These are phyloP conservation scores for Yamadazyma insecticola DNA, from an alignment of 805 yeast genomes.

Conservation along the genomic window DNA sequence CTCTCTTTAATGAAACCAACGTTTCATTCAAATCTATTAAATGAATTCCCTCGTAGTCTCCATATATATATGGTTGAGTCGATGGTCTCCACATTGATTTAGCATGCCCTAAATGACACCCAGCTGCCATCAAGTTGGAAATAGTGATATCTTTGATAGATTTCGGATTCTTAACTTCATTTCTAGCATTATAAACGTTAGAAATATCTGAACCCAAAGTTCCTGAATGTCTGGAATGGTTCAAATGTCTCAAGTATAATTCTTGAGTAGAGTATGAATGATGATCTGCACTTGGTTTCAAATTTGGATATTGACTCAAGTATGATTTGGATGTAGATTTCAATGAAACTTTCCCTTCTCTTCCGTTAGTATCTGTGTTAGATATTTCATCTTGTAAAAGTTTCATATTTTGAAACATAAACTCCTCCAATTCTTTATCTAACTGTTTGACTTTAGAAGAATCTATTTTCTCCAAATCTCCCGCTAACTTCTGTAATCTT, in stretches of 20 bases:
- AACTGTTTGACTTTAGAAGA: conserved; percentile 32
- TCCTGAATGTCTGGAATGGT: conserved; percentile 52
- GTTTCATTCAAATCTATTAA: conserved; percentile 89
- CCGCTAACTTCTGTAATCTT: conserved; percentile 26
- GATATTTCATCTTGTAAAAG: conserved; percentile 25
- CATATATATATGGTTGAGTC: conserved; percentile 83
- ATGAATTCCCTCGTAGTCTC: conserved; percentile 86
- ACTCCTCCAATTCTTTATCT: conserved; percentile 38
- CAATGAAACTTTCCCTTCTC: conserved; percentile 9
- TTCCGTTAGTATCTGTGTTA: conserved; percentile 6
- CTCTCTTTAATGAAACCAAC: conserved; percentile 66
- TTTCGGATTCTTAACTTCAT: conserved; percentile 58
- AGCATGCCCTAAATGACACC: conserved; percentile 94
- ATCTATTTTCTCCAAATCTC: conserved; percentile 24
- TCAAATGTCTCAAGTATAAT: conserved; percentile 65
- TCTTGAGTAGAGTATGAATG: conserved; percentile 77
- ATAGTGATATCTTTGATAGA: conserved; percentile 55
- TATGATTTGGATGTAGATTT: conserved; percentile 28
- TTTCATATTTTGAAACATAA: conserved; percentile 27
- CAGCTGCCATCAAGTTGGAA: conserved; percentile 77
- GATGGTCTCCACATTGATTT: conserved; percentile 70
- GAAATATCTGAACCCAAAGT: conserved; percentile 60
- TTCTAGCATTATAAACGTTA: conserved; percentile 66
- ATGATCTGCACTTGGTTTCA: conserved; percentile 54
- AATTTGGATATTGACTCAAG: conserved; percentile 49